Evolutionary conservation across 495 filamentous ascomycete species (phyloP).

Genomic region (Trichocladium antarcticum): DNA sequence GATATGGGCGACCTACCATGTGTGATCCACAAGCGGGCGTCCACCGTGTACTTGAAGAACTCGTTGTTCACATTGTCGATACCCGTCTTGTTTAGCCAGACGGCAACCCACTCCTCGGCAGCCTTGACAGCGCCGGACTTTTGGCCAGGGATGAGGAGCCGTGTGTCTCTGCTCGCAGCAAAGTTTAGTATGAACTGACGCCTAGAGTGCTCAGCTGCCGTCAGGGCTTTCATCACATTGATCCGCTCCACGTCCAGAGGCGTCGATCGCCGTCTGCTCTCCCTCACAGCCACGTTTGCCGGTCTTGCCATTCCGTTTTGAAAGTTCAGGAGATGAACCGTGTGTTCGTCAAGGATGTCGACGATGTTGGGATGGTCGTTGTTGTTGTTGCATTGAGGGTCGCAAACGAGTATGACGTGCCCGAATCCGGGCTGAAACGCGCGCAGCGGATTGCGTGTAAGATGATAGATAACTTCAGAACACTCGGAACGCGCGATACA

Average conservation of each 20-base stretch:
- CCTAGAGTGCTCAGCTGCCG: constrained; percentile 25
- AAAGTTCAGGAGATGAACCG: too few relatives aligned
- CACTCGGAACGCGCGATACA: too few relatives aligned
- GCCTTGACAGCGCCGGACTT: constrained; percentile 24
- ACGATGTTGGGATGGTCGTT: constrained; percentile 12
- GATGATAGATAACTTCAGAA: neutral
- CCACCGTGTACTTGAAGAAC: constrained; percentile 25
- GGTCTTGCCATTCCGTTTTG: constrained; percentile 12
- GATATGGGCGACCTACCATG: constrained; percentile 10
- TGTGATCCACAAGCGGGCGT: constrained; percentile 17
- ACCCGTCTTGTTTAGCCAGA: constrained; percentile 17
- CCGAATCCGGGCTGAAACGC: too few relatives aligned
- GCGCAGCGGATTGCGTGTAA: neutral
- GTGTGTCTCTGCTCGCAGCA: constrained; percentile 20
- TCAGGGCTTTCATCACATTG: constrained; percentile 23
- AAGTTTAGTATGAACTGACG: constrained; percentile 28
- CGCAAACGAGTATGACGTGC: neutral
- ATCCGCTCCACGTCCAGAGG: constrained; percentile 19
- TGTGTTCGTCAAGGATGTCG: constrained; percentile 9
- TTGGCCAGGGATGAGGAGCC: constrained; percentile 24
- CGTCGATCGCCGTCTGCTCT: constrained; percentile 16
- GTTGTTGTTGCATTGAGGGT: constrained; percentile 11
- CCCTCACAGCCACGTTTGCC: constrained; percentile 23
- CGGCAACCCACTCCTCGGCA: constrained; percentile 23
- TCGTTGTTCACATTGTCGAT: constrained; percentile 17